Conservation (phyloP, 2,329 filamentous ascomycete genomes). For the Emergomyces orientalis region DNA sequence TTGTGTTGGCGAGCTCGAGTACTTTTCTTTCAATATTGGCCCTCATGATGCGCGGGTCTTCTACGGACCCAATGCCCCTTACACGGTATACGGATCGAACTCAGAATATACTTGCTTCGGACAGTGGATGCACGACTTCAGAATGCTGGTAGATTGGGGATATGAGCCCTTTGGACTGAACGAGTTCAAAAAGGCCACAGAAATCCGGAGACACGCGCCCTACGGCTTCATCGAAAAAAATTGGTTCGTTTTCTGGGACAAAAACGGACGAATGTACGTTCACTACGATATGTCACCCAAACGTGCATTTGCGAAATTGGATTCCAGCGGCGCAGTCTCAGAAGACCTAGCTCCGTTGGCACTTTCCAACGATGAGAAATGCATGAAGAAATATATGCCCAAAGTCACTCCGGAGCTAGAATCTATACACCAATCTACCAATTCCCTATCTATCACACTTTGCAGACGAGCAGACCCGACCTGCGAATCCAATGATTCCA, state of each 20-base stretch:
- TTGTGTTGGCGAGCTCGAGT: slow-evolving; percentile 39
- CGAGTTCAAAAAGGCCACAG: slow-evolving; percentile 39
- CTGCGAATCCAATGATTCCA: slow-evolving; percentile 38
- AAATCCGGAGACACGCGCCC: slow-evolving; percentile 44
- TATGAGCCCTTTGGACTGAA: slow-evolving; percentile 22
- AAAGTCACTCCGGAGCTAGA: slow-evolving; percentile 28
- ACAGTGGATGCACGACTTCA: slow-evolving; percentile 48
- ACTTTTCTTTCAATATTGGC: slow-evolving; percentile 40
- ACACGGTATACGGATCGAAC: slow-evolving; percentile 48
- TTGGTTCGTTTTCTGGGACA: slow-evolving; percentile 54
- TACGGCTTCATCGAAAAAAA: slow-evolving; percentile 49
- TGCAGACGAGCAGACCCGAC: slow-evolving; percentile 40
- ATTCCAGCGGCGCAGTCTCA: slow-evolving; percentile 39
- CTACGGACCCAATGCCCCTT: slow-evolving; percentile 44
- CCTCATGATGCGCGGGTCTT: slow-evolving; percentile 53
- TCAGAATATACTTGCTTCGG: slow-evolving; percentile 48
- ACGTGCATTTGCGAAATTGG: slow-evolving; percentile 43
- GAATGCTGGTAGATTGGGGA: slow-evolving; percentile 40
- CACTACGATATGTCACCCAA: slow-evolving; percentile 47
- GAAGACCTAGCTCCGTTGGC: slow-evolving; percentile 38
- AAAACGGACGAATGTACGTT: slow-evolving; percentile 36
- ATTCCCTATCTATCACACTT: slow-evolving; percentile 48
- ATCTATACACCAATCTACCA: slow-evolving; percentile 52
- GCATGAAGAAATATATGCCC: slow-evolving; percentile 42
- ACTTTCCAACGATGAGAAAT: slow-evolving; percentile 34